These are phyloP conservation scores for Tylopilus sp. DNA, from an alignment of 1,284 basidiomycete species.

Conservation along the genomic window DNA sequence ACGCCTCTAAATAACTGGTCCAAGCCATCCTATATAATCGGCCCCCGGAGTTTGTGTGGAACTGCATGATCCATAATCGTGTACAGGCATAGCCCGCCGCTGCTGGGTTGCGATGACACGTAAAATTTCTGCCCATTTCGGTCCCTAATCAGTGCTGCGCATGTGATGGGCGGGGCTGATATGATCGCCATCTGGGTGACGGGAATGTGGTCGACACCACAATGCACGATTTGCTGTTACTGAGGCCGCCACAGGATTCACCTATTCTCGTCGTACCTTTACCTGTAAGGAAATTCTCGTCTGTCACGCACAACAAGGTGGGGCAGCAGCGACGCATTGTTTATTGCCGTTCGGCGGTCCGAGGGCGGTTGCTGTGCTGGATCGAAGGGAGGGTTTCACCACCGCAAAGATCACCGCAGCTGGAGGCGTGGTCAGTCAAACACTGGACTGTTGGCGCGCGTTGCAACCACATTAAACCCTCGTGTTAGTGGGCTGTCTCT, in stretches of 20 bases:
- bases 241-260: constrained; percentile 6
- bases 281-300: background rate
- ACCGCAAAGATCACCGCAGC: too few relatives aligned
- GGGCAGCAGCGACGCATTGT: constrained; percentile 3
- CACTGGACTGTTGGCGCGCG: background rate
- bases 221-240: background rate
- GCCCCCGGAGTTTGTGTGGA: constrained; percentile 5
- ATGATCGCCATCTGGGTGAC: background rate
- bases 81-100: constrained; percentile 8
- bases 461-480: constrained; percentile 11
- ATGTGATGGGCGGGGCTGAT: constrained; percentile 1
- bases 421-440: too few relatives aligned
- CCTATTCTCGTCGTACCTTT: too few relatives aligned
- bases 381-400: too few relatives aligned
- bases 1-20: background rate
- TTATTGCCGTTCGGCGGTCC: constrained; percentile 4
- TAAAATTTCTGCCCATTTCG: constrained; percentile 16
- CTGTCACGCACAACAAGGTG: background rate
- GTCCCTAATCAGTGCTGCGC: background rate
- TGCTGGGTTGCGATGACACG: constrained; percentile 11
- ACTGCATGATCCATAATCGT: constrained; percentile 9
- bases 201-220: background rate
- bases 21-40: background rate
- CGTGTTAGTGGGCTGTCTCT: constrained; percentile 16
- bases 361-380: too few relatives aligned